Conservation (phyloP, 1,284 basidiomycete genomes). For the Trichosporon ovoides region DNA sequence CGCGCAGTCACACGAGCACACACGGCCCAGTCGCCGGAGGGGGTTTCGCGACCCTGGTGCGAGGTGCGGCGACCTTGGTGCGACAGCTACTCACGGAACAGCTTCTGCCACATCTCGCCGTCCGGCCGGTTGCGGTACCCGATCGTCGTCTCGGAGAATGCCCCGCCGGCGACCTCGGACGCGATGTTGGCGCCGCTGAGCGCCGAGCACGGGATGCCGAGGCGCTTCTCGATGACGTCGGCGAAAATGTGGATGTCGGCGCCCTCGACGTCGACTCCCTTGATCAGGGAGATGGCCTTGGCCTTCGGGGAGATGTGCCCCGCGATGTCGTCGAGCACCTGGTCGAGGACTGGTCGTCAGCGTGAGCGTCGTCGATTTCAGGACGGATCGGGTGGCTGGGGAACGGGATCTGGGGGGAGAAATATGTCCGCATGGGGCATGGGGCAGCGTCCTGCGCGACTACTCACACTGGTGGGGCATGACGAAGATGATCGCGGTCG, state of each 20-base stretch:
- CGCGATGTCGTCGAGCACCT: conserved; percentile 47
- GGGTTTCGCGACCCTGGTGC: not conserved
- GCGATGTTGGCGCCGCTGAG: conserved; percentile 60
- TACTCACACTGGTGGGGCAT: conserved; percentile 55
- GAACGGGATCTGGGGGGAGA: not conserved
- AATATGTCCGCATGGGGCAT: not conserved
- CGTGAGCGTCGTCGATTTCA: no score
- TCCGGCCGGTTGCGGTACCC: conserved; percentile 51
- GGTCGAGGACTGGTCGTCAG: conserved; percentile 36
- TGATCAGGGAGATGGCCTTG: conserved; percentile 53
- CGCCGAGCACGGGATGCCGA: conserved; percentile 55
- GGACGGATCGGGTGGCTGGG: not conserved
- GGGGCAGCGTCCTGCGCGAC: not conserved
- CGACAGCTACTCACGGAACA: conserved; percentile 44
- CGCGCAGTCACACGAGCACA: not conserved
- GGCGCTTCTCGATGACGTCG: conserved; percentile 56
- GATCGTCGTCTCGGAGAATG: conserved; percentile 57
- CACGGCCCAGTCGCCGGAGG: no score
- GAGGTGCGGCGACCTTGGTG: not conserved
- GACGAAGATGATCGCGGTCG: conserved; percentile 56
- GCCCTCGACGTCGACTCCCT: conserved; percentile 54
- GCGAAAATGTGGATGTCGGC: conserved; percentile 56
- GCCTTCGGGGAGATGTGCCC: conserved; percentile 49
- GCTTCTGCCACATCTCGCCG: conserved; percentile 51
- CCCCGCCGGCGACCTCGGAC: conserved; percentile 53